Evolutionary conservation across 306 rosid species (phyloP).

Genomic region (Acacia acuminata): DNA sequence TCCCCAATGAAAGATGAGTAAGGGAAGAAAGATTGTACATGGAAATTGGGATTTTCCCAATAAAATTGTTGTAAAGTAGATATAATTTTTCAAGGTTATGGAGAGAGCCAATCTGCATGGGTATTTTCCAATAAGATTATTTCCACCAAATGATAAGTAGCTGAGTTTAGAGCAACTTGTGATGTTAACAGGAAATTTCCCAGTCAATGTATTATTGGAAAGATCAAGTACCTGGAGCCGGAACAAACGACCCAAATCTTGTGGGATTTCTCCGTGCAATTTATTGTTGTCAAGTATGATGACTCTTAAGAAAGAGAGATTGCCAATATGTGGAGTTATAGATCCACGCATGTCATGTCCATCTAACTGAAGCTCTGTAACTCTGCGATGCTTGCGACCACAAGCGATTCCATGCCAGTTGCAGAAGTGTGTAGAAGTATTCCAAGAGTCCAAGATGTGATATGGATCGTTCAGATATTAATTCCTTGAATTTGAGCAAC

Average conservation of each 20-base stretch:
- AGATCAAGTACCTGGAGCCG: not conserved
- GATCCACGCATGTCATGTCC: not conserved
- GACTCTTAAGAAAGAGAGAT: slow-evolving; percentile 23
- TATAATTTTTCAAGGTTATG: not conserved
- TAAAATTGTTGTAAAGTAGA: not conserved
- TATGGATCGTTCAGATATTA: not conserved
- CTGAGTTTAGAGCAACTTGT: not conserved
- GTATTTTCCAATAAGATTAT: slow-evolving; percentile 23
- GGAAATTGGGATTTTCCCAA: not conserved
- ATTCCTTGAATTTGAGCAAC: not conserved
- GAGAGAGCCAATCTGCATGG: slow-evolving; percentile 22
- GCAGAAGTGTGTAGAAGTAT: not conserved
- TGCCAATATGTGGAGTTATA: slow-evolving; percentile 32
- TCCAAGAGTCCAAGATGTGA: not conserved
- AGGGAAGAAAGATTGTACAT: not conserved
- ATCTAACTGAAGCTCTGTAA: not conserved
- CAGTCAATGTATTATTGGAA: slow-evolving; percentile 2
- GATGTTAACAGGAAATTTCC: slow-evolving; percentile 19
- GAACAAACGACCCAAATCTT: slow-evolving; percentile 7
- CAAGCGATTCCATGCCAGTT: not conserved
- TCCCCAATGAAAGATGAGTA: rapidly evolving
- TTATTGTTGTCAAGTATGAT: not conserved
- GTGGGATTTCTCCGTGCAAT: not conserved
- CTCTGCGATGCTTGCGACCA: slow-evolving; percentile 23
- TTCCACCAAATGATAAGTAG: not conserved